Percentiles rank a stretch among this genome's conserved stretches.
Evolutionary conservation across 208 protist species (phyloP).

Genomic region (Tritrichomonas musculus): DNA sequence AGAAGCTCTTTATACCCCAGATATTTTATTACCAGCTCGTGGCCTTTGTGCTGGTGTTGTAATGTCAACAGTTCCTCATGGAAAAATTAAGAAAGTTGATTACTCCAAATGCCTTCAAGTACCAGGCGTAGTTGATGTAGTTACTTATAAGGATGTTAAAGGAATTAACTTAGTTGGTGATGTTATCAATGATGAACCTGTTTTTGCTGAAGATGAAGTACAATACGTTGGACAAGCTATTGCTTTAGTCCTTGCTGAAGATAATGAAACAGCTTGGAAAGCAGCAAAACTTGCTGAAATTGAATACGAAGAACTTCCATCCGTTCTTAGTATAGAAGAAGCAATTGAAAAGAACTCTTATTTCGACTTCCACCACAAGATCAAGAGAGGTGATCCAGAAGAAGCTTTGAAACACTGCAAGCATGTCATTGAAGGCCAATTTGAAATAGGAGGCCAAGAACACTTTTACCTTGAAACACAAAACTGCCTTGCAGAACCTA

Average conservation of each 20-base stretch:
- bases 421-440: slow-evolving; percentile 54
- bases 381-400: slow-evolving; percentile 56
- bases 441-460: slow-evolving; percentile 66
- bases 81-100: slow-evolving; percentile 38
- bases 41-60: slow-evolving; percentile 38
- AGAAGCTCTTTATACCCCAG: slow-evolving; percentile 62
- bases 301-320: slow-evolving; percentile 53
- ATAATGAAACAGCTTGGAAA: slow-evolving; percentile 33
- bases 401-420: slow-evolving; percentile 48
- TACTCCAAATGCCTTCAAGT: slow-evolving; percentile 32
- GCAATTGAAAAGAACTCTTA: slow-evolving; percentile 46
- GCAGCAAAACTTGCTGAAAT: slow-evolving; percentile 52
- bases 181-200: slow-evolving; percentile 61
- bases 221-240: slow-evolving; percentile 57
- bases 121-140: slow-evolving; percentile 42
- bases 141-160: slow-evolving; percentile 41
- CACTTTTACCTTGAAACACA: slow-evolving; percentile 76
- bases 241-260: slow-evolving; percentile 61
- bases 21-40: slow-evolving; percentile 13
- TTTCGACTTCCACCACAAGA: slow-evolving; percentile 8
- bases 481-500: slow-evolving; percentile 54
- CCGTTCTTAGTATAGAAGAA: slow-evolving; percentile 54
- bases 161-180: slow-evolving; percentile 46
- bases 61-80: slow-evolving; percentile 39
- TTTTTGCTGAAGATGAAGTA: slow-evolving; percentile 54